Evolutionary conservation across 352 stramenopile species (phyloP), one percentile per base, ranked within the genome.

Genomic region (Globisporangium alternatum): DNA sequence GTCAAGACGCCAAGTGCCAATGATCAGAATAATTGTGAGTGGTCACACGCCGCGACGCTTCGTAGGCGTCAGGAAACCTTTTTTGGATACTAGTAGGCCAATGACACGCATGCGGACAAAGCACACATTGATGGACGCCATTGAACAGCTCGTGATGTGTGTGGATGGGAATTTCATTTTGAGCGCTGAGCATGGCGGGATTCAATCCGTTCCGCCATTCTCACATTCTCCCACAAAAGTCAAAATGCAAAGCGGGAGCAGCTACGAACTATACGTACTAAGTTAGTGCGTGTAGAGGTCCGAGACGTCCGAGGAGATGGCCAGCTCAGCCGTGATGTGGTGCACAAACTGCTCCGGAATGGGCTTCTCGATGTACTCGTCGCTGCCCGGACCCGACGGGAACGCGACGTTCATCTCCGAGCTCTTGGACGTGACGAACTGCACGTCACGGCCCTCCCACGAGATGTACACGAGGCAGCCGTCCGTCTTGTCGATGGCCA

Each of bases 401-500:
- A 98, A 99, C 63, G 86, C 93, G 57, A 99, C 91, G 80, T 98
- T 98, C 91, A 98, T 96, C 74, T 99, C 96, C 56, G 86, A 97
- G 73, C 89, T 98, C 87, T 99, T 99, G 63, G 91, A 98, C 43
- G 97, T 98, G 12, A 97, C 90, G 64, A 99, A 91, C 69, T 89
- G 83, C 67, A 89, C 81, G 54, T 88, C 75, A 35, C 96, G 78
- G 30, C 83, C 90, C 66, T 98, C 89, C 78, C 96, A 92, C 74
- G 91, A 97, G 60, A 99, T 81, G 77, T 98, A 98, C 55, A 98
- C 86, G 45, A 98, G 80, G 66, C 96, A 97, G 63, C 97, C 96
- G 76, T 99, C 96, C 37, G 97, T 99, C 86, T 99, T 99, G 86
- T 99, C 97, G 77, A 99, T 98, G 5, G 94, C 92, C 63, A 99